Conservation (phyloP, 805 yeast species). For the Kurtzmaniella fragi region DNA sequence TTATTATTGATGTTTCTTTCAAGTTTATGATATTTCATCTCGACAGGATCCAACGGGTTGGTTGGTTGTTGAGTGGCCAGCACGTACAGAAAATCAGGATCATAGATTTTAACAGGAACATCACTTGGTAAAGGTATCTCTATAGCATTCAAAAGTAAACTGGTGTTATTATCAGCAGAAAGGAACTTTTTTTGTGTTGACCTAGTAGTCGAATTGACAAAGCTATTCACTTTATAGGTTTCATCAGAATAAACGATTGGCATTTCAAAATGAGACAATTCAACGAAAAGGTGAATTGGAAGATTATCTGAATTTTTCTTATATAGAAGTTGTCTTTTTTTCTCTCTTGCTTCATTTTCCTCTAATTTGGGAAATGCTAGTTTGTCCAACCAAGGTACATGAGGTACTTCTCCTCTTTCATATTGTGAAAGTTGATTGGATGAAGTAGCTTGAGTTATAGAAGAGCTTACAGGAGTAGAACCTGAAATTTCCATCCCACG, state of each 20-base stretch:
- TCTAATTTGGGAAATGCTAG: conserved; percentile 55
- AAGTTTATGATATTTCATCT: conserved; percentile 75
- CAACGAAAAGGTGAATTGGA: conserved; percentile 28
- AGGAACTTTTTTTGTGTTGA: conserved; percentile 1
- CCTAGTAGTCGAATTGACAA: not conserved
- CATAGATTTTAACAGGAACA: conserved; percentile 32
- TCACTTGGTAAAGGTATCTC: conserved; percentile 23
- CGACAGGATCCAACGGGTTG: conserved; percentile 64
- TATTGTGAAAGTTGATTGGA: conserved; percentile 45
- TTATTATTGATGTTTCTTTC: conserved; percentile 76
- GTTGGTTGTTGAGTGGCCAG: conserved; percentile 1
- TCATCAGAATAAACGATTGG: conserved; percentile 39
- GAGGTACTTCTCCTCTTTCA: conserved; percentile 60
- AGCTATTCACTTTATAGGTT: conserved; percentile 11
- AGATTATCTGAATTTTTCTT: conserved; percentile 2
- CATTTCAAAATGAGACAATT: conserved; percentile 38
- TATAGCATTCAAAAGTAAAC: conserved; percentile 28
- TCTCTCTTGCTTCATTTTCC: conserved; percentile 13
- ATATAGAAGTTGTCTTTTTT: not conserved
- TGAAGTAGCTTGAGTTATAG: conserved; percentile 3
- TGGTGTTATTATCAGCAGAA: conserved; percentile 19
- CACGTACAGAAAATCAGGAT: conserved; percentile 32
- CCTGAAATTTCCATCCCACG: conserved; percentile 1
- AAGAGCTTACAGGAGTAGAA: no score
- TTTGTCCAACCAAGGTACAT: conserved; percentile 71